Conservation (phyloP, 805 yeast species). For the Huiozyma sinensis region DNA sequence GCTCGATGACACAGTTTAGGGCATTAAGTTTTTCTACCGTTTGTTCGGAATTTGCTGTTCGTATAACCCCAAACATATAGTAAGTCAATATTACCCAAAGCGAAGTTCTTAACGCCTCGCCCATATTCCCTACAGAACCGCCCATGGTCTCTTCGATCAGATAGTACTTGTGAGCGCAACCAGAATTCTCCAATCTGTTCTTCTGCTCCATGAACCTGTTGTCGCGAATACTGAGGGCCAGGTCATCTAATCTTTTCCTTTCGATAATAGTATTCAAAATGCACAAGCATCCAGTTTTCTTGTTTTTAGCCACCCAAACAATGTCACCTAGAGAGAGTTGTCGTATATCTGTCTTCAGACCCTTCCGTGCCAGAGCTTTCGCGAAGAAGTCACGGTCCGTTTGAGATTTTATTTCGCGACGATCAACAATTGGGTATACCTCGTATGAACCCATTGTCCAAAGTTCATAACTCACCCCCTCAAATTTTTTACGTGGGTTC, state of each 20-base stretch:
- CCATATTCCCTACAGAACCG: slow-evolving; percentile 34
- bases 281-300: slow-evolving; percentile 44
- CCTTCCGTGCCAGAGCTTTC: slow-evolving; percentile 38
- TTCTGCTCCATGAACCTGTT: slow-evolving; percentile 88
- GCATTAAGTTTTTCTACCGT: slow-evolving; percentile 39
- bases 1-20: slow-evolving; percentile 42
- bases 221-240: slow-evolving; percentile 71
- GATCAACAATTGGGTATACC: slow-evolving; percentile 59
- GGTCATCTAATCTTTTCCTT: slow-evolving; percentile 80
- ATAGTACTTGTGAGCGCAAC: slow-evolving; percentile 57
- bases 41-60: slow-evolving; percentile 63
- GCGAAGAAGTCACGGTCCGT: slow-evolving; percentile 62
- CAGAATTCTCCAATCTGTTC: slow-evolving; percentile 57
- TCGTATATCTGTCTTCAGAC: slow-evolving; percentile 41
- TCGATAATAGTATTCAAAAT: slow-evolving; percentile 79
- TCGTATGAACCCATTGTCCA: slow-evolving; percentile 60
- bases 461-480: slow-evolving; percentile 20
- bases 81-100: slow-evolving; percentile 58
- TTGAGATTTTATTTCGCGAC: slow-evolving; percentile 65
- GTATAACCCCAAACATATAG: slow-evolving; percentile 53
- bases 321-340: slow-evolving; percentile 79
- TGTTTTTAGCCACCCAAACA: slow-evolving; percentile 75
- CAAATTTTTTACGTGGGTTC: slow-evolving; percentile 15
- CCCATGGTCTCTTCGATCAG: slow-evolving; percentile 65
- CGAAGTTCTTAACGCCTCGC: slow-evolving; percentile 65